A percentile compares a stretch with the other conserved stretches of the same genome.
Conservation (phyloP, 352 stramenopile genomes). For the Blastocystis sp. region DNA sequence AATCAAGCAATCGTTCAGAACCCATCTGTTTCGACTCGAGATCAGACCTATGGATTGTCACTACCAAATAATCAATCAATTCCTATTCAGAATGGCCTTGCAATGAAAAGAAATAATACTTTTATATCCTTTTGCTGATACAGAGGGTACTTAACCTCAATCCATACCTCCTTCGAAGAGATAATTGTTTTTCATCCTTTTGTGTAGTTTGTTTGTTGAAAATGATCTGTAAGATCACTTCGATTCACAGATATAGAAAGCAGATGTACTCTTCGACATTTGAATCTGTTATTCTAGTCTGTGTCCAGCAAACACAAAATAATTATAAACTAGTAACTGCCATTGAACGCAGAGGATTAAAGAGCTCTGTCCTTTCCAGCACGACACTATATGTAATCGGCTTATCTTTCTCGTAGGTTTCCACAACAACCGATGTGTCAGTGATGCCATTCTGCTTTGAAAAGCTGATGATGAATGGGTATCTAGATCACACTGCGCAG, state of each 20-base stretch:
- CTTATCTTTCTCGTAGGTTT: not conserved
- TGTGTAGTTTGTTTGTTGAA: slow-evolving; percentile 4
- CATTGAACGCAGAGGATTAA: not conserved
- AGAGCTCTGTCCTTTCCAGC: not conserved
- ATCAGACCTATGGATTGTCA: not conserved
- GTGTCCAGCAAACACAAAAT: not conserved
- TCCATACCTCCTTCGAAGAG: slow-evolving; percentile 7
- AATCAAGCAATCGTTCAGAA: not conserved
- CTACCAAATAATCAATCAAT: not conserved
- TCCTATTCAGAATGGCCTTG: slow-evolving; percentile 15
- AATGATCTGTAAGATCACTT: too few species aligned
- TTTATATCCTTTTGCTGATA: slow-evolving; percentile 33
- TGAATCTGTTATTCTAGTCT: too few species aligned
- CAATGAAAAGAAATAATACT: slow-evolving; percentile 8
- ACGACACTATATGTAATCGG: not conserved
- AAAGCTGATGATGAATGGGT: slow-evolving; percentile 19
- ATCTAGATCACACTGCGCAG: not conserved
- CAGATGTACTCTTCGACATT: too few species aligned
- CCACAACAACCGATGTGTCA: not conserved
- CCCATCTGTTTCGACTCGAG: not conserved
- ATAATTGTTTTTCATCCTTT: slow-evolving; percentile 10
- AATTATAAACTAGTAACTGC: not conserved
- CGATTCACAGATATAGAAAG: too few species aligned
- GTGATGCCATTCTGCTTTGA: slow-evolving; percentile 8
- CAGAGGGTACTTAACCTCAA: not conserved